These are phyloP conservation scores for Schizophyllum commune DNA, from an alignment of 1,284 basidiomycete species.

Conservation along the genomic window DNA sequence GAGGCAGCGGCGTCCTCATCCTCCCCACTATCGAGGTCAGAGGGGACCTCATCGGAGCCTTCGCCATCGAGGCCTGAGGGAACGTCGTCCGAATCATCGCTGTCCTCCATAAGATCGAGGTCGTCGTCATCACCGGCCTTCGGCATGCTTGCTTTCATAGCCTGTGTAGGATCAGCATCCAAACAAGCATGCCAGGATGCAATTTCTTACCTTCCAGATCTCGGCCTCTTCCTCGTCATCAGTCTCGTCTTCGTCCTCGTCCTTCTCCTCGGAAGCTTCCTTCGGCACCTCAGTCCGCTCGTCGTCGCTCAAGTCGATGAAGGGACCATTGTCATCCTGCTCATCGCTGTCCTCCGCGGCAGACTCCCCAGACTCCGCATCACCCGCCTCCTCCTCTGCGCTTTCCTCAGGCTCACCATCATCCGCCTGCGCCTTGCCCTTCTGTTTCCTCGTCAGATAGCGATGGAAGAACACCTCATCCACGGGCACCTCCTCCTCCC, in stretches of 20 bases:
- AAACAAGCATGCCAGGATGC: too few relatives aligned
- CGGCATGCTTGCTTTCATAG: conserved; percentile 79
- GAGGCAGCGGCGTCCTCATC: neutral
- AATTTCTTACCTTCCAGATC: conserved; percentile 92
- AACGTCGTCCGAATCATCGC: conserved; percentile 28
- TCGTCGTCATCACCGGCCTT: conserved; percentile 26
- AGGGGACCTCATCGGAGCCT: conserved; percentile 14
- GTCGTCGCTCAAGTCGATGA: conserved; percentile 38
- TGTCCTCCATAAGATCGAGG: conserved; percentile 22
- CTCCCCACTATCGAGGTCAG: neutral
- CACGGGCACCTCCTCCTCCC: conserved; percentile 72
- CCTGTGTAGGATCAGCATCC: conserved; percentile 42
- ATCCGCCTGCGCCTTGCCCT: conserved; percentile 43
- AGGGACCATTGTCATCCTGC: conserved; percentile 22
- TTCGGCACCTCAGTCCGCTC: conserved; percentile 21
- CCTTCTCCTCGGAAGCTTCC: conserved; percentile 19
- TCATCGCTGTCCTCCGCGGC: conserved; percentile 19
- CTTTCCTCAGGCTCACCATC: conserved; percentile 29
- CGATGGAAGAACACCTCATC: conserved; percentile 80
- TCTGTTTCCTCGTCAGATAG: conserved; percentile 53
- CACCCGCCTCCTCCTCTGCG: conserved; percentile 29
- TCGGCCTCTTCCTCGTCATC: conserved; percentile 45
- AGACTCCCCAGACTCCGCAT: conserved; percentile 26
- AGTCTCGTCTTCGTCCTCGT: conserved; percentile 21
- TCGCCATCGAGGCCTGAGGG: conserved; percentile 25